These are phyloP conservation scores for Coemansia sp. DNA, from an alignment of 192 early-diverging fungal species.

Conservation along the genomic window DNA sequence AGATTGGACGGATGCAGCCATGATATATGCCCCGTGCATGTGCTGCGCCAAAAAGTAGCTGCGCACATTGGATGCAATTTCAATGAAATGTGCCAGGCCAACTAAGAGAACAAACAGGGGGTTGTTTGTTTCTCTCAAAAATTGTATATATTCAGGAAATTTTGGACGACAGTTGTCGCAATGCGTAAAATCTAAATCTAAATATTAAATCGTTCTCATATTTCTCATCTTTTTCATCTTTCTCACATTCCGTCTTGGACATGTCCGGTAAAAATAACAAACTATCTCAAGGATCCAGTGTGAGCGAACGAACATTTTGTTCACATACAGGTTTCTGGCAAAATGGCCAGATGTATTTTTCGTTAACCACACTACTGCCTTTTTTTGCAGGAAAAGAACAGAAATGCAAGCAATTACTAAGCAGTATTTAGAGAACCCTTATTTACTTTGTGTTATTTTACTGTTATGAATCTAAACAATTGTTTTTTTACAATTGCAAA, in stretches of 20 bases:
- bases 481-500: neutral
- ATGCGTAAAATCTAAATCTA: too few relatives aligned
- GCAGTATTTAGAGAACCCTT: neutral
- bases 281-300: too few relatives aligned
- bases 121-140: neutral
- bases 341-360: too few relatives aligned
- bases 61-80: slow-evolving; percentile 34
- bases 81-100: slow-evolving; percentile 14
- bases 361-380: neutral
- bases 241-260: too few relatives aligned
- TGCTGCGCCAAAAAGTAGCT: slow-evolving; percentile 24
- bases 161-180: too few relatives aligned
- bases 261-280: too few relatives aligned
- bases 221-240: too few relatives aligned
- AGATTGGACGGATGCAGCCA: slow-evolving; percentile 19
- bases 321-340: too few relatives aligned
- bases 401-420: neutral
- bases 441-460: neutral
- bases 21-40: slow-evolving; percentile 20
- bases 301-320: too few relatives aligned
- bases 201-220: too few relatives aligned
- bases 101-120: neutral
- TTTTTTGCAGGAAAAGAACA: neutral
- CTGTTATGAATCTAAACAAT: too few relatives aligned
- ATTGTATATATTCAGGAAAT: too few relatives aligned